Conservation (phyloP, 345 rosid species). For the Nasturtium officinale region DNA sequence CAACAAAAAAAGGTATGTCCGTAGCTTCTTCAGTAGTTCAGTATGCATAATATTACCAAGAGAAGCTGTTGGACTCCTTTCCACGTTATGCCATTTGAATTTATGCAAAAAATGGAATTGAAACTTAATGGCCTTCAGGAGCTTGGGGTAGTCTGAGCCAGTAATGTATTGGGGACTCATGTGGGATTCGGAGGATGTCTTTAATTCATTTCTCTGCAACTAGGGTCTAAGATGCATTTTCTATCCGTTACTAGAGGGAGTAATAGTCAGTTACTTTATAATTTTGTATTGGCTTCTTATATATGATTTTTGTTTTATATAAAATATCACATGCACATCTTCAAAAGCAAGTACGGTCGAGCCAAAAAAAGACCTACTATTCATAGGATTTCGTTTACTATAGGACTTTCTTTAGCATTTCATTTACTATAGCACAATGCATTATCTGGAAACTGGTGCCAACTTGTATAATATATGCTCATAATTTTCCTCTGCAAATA, state of each 20-base stretch:
- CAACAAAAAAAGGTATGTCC: neutral
- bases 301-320: neutral
- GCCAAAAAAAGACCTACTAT: conserved; percentile 18
- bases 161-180: conserved; percentile 13
- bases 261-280: neutral
- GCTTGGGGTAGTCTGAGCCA: conserved; percentile 12
- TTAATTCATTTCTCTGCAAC: conserved; percentile 9
- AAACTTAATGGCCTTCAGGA: neutral
- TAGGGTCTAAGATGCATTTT: conserved; percentile 12
- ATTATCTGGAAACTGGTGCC: conserved; percentile 7
- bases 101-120: conserved; percentile 5
- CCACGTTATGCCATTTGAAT: conserved; percentile 14
- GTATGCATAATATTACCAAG: conserved; percentile 7
- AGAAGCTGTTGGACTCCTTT: conserved; percentile 12
- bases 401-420: conserved; percentile 5
- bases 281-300: conserved; percentile 15
- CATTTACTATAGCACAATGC: conserved; percentile 18
- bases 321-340: neutral
- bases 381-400: neutral
- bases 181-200: conserved; percentile 10
- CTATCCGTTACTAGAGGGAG: conserved; percentile 10
- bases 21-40: conserved; percentile 16
- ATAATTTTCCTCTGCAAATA: conserved; percentile 13
- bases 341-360: neutral
- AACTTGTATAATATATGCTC: conserved; percentile 6